Evolutionary conservation across 2,329 filamentous ascomycete genomes (phyloP).

Genomic region (Lachnellula cervina): DNA sequence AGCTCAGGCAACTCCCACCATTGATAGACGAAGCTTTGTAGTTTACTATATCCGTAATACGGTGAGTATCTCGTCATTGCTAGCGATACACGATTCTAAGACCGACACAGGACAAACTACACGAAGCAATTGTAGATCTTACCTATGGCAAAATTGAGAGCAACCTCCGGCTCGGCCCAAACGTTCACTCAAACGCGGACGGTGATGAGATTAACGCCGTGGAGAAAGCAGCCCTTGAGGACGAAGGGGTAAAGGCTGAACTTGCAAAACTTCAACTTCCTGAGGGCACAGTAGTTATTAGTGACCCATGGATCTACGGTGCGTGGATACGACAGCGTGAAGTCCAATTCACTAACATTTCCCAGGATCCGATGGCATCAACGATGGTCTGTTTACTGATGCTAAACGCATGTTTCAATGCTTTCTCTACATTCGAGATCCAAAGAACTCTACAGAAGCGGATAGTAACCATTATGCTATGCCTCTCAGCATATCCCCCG

Average conservation of each 20-base stretch:
- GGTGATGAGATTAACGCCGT: conserved; percentile 55
- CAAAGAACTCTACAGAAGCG: conserved; percentile 50
- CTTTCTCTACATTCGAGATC: conserved; percentile 63
- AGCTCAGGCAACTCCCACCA: conserved; percentile 35
- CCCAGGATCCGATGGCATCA: conserved; percentile 46
- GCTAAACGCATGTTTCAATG: conserved; percentile 52
- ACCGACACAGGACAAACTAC: conserved; percentile 47
- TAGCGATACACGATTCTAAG: conserved; percentile 24
- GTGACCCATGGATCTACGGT: conserved; percentile 64
- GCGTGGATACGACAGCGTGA: neutral
- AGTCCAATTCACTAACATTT: conserved; percentile 1
- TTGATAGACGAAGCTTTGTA: conserved; percentile 49
- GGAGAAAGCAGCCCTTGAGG: conserved; percentile 50
- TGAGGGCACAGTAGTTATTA: conserved; percentile 51
- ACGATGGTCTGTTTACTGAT: conserved; percentile 42
- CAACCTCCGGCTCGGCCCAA: conserved; percentile 54
- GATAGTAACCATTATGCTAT: conserved; percentile 67
- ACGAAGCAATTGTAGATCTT: conserved; percentile 54
- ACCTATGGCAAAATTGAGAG: conserved; percentile 45
- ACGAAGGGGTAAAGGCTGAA: conserved; percentile 53
- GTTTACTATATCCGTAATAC: conserved; percentile 58
- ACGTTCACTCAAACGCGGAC: conserved; percentile 55
- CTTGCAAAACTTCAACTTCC: conserved; percentile 59
- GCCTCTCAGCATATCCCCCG: conserved; percentile 59
- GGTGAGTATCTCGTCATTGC: conserved; percentile 35